Conservation (phyloP, 225 moss, liverwort and hornwort species). For the Climacium dendroides region DNA sequence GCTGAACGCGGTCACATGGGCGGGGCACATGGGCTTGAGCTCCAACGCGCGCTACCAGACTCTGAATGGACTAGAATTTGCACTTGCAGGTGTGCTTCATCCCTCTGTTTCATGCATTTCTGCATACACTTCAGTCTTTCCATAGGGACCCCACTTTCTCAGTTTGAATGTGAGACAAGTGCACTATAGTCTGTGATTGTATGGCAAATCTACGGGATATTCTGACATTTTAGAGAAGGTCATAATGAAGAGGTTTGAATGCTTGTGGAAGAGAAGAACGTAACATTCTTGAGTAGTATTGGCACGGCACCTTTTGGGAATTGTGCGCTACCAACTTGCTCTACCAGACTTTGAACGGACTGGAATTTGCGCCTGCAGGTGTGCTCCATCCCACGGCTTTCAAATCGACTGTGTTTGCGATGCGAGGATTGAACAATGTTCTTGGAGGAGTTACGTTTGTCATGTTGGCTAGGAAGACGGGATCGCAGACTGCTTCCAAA, state of each 20-base stretch:
- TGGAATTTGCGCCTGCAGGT: conserved; percentile 51
- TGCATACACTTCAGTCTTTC: not conserved
- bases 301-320: not conserved
- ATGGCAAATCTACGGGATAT: not conserved
- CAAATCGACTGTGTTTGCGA: conserved; percentile 45
- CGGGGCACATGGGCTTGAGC: conserved; percentile 86
- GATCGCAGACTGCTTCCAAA: conserved; percentile 46
- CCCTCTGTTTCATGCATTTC: not conserved
- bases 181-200: not conserved
- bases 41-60: conserved; percentile 72
- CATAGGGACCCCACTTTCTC: not conserved
- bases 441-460: conserved; percentile 73
- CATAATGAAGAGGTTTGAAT: not conserved
- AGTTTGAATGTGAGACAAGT: not conserved
- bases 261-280: not conserved
- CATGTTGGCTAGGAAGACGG: conserved; percentile 64
- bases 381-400: conserved; percentile 37
- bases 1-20: conserved; percentile 80
- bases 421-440: conserved; percentile 75
- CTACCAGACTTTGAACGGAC: conserved; percentile 56
- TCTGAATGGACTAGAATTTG: conserved; percentile 76
- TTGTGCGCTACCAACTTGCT: conserved; percentile 8
- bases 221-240: not conserved
- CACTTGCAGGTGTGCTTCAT: conserved; percentile 17
- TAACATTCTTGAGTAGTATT: not conserved